Base-by-base conservation (phyloP, 2,329 filamentous ascomycete genomes). In the Penicillium occitanis region DNA sequence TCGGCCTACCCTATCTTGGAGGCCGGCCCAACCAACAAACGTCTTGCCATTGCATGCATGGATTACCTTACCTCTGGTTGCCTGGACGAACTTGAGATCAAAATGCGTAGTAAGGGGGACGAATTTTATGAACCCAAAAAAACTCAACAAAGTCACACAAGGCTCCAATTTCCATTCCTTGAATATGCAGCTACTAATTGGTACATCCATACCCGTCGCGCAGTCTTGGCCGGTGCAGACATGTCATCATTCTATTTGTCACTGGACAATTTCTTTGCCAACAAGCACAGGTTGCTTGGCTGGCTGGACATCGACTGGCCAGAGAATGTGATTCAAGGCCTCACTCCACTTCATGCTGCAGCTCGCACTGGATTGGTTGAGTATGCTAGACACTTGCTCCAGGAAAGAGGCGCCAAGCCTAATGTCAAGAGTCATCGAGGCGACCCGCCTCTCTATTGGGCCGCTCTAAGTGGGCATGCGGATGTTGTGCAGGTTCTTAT, bases 401-500 rank as follows among this genome's bases (percentile, higher is more conserved):
- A 53, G 61, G 37, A 61, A 55, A 46, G 28, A 61, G 44, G 62
- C 22, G 35, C 35, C 8, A 35, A 67, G 14, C 30, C 42, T n/a
- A 33, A 55, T n/a, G 57, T 35, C 25, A 58, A 30, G 13, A 53
- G 50, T 51, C 40, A 37, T 7, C 17, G 42, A 28, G 22, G 33
- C 8, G 35, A 63, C 10, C n/a, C 59, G 17, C 46, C 64, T n/a
- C 46, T 62, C 25, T 53, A 50, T 33, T 55, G 44, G 51, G 64
- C 59, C 22, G 59, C 50, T 63, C 22, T 46, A n/a, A 48, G 25
- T 60, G 70, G 69, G 13, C 51, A 70, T 53, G 59, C 42, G n/a
- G 67, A 68, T 35, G 57, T 68, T 33, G 69, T 53, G 6, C 50
- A 61, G 50, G 2, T 69, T 28, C 66, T 72, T 8, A 61, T 72